Evolutionary conservation across 345 rosid species (phyloP).

Genomic region (Hibiscus tridactylites): DNA sequence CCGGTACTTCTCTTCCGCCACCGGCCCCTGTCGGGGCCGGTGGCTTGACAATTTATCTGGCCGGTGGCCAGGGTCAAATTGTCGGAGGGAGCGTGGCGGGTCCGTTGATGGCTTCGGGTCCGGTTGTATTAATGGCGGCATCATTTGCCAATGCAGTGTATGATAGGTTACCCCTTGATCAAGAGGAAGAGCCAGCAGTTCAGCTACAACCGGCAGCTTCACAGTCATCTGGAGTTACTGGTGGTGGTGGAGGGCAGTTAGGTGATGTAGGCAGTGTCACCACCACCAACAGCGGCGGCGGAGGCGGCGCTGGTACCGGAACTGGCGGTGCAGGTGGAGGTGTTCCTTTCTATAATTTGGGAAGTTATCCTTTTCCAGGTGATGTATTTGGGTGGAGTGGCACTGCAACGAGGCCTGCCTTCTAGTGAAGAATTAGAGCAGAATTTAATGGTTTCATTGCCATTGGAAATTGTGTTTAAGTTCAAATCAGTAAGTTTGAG

Average conservation of each 20-base stretch:
- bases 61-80: conserved; percentile 74
- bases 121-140: conserved; percentile 64
- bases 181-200: conserved; percentile 28
- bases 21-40: conserved; percentile 73
- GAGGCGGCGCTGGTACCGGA: background rate
- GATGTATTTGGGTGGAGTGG: conserved; percentile 42
- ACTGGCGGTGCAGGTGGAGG: conserved; percentile 22
- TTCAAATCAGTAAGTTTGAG: conserved; percentile 12
- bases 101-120: conserved; percentile 57
- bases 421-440: conserved; percentile 14
- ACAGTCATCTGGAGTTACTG: conserved; percentile 29
- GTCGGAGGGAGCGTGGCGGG: conserved; percentile 70
- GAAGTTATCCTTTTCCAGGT: conserved; percentile 42
- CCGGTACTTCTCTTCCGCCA: conserved; percentile 62
- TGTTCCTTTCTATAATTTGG: conserved; percentile 48
- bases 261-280: conserved; percentile 16
- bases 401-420: conserved; percentile 38
- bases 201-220: conserved; percentile 26
- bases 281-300: conserved; percentile 9
- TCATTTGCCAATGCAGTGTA: conserved; percentile 63
- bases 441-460: background rate
- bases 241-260: conserved; percentile 22
- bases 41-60: conserved; percentile 50
- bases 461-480: background rate
- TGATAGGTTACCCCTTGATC: conserved; percentile 54